phyloP scores from a whole-genome alignment of 176 grass and related monocot species.

The Triticum monococcum region DNA sequence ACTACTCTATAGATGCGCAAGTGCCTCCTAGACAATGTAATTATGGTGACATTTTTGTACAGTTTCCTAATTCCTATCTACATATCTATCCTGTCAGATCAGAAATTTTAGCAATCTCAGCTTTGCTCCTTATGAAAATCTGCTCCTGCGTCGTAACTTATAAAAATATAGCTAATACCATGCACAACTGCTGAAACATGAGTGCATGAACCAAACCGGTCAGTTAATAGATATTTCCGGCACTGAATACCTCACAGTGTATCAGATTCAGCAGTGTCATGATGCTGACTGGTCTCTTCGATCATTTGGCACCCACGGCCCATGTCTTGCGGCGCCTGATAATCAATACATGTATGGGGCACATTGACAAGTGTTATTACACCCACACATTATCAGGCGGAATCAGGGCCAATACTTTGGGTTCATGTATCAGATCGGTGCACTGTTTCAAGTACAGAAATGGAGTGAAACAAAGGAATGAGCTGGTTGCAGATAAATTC shows the following conservation, averaged over 20 bases:
- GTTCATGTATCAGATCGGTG: constrained; percentile 8
- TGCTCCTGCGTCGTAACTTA: too few relatives aligned
- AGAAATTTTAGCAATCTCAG: not conserved
- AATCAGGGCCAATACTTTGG: not conserved
- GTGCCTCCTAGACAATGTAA: not conserved
- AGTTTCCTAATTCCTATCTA: constrained; percentile 8
- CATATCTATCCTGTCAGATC: not conserved
- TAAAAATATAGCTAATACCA: not conserved
- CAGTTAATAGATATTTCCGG: constrained; percentile 12
- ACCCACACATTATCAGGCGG: not conserved
- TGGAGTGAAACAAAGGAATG: constrained; percentile 4
- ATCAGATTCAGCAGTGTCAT: constrained; percentile 29
- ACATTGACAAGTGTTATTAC: constrained; percentile 24
- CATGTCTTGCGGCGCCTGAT: constrained; percentile 34
- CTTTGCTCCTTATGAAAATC: not conserved
- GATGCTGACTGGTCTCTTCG: constrained; percentile 26
- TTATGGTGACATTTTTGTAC: not conserved
- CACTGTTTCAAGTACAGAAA: not conserved
- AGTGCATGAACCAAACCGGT: not conserved
- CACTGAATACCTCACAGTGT: constrained; percentile 24
- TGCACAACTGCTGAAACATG: not conserved
- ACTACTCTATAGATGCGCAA: not conserved
- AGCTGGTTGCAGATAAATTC: not conserved
- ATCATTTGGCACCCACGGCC: constrained; percentile 43
- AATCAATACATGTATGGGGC: constrained; percentile 39